Evolutionary conservation across 768 basidiomycete genomes (phyloP), one percentile per base, ranked within the genome.

Genomic region (Mycena rosella): DNA sequence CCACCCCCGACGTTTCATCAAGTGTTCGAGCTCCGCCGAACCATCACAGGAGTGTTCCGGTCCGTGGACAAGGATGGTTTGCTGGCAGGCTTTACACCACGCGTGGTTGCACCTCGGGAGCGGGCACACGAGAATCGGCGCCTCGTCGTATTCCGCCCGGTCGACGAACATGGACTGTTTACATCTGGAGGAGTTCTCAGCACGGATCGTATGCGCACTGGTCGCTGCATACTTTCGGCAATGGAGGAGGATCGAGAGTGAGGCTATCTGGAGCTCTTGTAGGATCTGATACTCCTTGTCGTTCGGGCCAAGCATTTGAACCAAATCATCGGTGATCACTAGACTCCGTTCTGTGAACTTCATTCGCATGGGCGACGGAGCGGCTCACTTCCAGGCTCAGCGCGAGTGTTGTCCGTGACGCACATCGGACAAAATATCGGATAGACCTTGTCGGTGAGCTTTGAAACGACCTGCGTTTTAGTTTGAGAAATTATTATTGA

Each of bases 361-460:
- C 24, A 17, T 45, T 11, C 70, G 81, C 79, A 30, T 38, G 24
- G 22, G 40, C 5, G 7, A 22, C 1, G n/a, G 36, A 27, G 17
- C 10, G n/a, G 68, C 70, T 56, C 44, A 76, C 72, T 55, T 51
- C 59, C 53, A 66, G 67, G 74, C 82, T 83, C 78, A 49, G 76
- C 75, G n/a, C 78, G 78, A 17, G 74, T 64, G 13, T 68, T 72
- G 32, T 77, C 73, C 18, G 79, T 74, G 17, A 79, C 76, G 64
- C 91, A 92, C 34, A 84, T 71, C 1, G 91, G 91, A 74, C 91
- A 92, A 15, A 85, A 72, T 32, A 92, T 85, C 5, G 91, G 91
- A 53, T 84, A 91, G 13, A 82, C 82, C 58, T 82, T 83, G 40
- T 88, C 87, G 18, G 80, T 78, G 22, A 91, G 79, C 75, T 85